These are phyloP conservation scores for Colletotrichum ledebouriae DNA, from an alignment of 2,329 filamentous ascomycete species.

Conservation along the genomic window DNA sequence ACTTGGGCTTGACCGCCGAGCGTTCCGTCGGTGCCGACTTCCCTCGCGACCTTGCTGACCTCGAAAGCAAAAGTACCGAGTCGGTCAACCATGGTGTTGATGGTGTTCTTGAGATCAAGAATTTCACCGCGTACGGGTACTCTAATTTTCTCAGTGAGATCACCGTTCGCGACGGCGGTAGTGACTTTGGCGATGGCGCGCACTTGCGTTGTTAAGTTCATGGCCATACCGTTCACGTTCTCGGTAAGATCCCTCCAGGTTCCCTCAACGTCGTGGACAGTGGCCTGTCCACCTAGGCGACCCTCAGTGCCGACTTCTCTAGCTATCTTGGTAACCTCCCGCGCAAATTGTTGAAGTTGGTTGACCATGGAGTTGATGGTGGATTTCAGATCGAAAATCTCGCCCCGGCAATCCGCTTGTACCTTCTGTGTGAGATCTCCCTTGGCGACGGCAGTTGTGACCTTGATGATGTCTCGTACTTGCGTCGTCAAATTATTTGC, in stretches of 20 bases:
- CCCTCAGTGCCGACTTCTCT: constrained; percentile 97
- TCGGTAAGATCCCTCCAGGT: constrained; percentile 97
- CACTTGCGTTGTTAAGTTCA: constrained; percentile 97
- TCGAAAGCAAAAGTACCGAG: constrained; percentile 96
- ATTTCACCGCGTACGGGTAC: constrained; percentile 96
- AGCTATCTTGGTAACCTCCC: constrained; percentile 96
- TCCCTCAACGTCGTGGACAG: constrained; percentile 94
- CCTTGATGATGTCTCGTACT: constrained; percentile 93
- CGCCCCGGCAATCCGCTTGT: constrained; percentile 90
- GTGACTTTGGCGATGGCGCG: constrained; percentile 98
- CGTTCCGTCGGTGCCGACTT: constrained; percentile 96
- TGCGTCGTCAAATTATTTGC: constrained; percentile 88
- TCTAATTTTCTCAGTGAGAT: constrained; percentile 95
- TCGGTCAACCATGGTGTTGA: constrained; percentile 99
- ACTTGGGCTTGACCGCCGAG: constrained; percentile 94
- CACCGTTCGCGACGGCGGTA: constrained; percentile 92
- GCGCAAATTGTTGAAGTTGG: constrained; percentile 94
- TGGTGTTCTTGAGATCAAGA: constrained; percentile 93
- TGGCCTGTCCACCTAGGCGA: constrained; percentile 92
- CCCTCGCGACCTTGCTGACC: constrained; percentile 93
- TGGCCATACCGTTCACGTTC: constrained; percentile 98
- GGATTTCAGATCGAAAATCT: constrained; percentile 94
- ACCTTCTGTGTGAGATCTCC: constrained; percentile 98
- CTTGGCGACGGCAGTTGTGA: constrained; percentile 78
- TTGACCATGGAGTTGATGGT: constrained; percentile 99